These are phyloP conservation scores for Erythrophleum ivorense DNA, from an alignment of 331 rosid genomes.

Conservation along the genomic window DNA sequence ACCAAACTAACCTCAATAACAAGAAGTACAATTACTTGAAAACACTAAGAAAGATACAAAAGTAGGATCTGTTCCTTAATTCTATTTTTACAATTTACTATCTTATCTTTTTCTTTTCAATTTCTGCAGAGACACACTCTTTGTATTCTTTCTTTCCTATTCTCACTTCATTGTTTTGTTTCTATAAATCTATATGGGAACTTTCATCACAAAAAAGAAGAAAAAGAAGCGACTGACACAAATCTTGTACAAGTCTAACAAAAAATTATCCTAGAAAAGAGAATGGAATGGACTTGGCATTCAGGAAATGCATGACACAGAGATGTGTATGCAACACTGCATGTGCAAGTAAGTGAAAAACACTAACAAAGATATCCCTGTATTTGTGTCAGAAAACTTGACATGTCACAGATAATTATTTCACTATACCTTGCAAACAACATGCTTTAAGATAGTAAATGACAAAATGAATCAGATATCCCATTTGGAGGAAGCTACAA, in stretches of 20 bases:
- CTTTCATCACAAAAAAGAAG: neutral
- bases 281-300: neutral
- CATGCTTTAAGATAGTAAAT: conserved; percentile 30
- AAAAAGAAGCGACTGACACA: neutral
- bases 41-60: neutral
- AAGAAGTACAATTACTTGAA: neutral
- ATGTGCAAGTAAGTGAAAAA: neutral
- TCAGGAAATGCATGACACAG: neutral
- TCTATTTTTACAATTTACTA: neutral
- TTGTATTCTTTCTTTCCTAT: neutral
- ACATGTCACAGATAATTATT: neutral
- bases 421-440: conserved; percentile 12
- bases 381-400: neutral
- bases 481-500: conserved; percentile 55
- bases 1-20: neutral
- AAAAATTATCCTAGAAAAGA: neutral
- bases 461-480: conserved; percentile 16
- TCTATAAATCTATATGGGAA: neutral
- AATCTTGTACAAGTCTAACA: neutral
- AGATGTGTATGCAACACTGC: neutral
- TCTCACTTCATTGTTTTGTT: conserved; percentile 8
- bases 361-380: neutral
- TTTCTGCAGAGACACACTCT: neutral
- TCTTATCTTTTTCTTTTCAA: conserved; percentile 13
- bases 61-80: neutral